Percentiles rank a stretch among this genome's conserved stretches.
phyloP scores from a whole-genome alignment of 1,139 yeast genomes.

The Lodderomyces metapsilosis region DNA sequence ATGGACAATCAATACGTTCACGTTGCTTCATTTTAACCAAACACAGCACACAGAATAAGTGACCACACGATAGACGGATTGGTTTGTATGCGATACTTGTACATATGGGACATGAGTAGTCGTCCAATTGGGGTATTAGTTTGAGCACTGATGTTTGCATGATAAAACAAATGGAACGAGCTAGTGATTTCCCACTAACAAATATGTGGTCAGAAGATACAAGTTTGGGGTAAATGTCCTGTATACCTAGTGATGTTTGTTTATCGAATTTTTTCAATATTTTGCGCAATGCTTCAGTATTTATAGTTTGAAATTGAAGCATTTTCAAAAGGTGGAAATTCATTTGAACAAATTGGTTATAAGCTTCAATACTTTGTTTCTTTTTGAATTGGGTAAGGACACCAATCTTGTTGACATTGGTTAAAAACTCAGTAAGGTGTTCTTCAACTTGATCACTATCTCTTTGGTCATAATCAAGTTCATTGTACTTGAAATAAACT shows the following conservation, averaged over 20 bases:
- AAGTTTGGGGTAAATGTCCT: constrained; percentile 45
- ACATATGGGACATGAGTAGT: constrained; percentile 73
- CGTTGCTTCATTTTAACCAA: constrained; percentile 63
- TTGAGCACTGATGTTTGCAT: constrained; percentile 55
- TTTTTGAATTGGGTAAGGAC: constrained; percentile 46
- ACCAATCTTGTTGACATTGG: constrained; percentile 40
- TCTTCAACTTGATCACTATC: constrained; percentile 37
- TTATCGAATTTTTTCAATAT: constrained; percentile 75
- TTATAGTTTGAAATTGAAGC: constrained; percentile 60
- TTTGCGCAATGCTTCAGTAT: constrained; percentile 62
- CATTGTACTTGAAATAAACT: constrained; percentile 60
- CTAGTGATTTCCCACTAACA: constrained; percentile 48
- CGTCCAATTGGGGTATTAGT: constrained; percentile 70
- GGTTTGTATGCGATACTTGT: constrained; percentile 71
- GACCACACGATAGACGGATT: constrained; percentile 59
- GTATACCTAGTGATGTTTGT: constrained; percentile 58
- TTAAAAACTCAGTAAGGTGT: constrained; percentile 42
- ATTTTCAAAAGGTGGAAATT: constrained; percentile 58
- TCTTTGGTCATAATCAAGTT: constrained; percentile 42
- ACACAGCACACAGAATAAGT: constrained; percentile 70
- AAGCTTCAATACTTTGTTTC: constrained; percentile 47
- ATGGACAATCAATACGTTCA: constrained; percentile 60
- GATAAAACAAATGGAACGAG: constrained; percentile 54
- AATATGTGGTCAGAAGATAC: constrained; percentile 47
- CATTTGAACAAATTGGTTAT: constrained; percentile 49